phyloP scores from a whole-genome alignment of 164 flowering plant species.

The Aristolochia fimbriata region DNA sequence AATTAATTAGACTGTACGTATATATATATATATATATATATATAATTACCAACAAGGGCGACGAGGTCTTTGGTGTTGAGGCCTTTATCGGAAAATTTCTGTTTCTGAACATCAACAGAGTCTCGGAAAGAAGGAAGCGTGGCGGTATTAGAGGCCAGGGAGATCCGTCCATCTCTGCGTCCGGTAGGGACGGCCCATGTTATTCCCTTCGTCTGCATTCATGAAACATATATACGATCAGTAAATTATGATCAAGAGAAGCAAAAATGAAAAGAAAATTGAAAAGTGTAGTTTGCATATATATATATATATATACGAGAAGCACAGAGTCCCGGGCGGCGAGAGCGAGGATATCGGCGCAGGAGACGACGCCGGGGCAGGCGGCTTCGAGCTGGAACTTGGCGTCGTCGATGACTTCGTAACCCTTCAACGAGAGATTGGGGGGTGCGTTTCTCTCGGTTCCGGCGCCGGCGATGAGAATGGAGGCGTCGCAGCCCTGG shows the following conservation, averaged over 20 bases:
- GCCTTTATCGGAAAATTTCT: slow-evolving; percentile 32
- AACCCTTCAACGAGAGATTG: slow-evolving; percentile 33
- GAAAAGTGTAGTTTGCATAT: too few relatives aligned
- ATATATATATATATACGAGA: too few relatives aligned
- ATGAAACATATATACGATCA: too few relatives aligned
- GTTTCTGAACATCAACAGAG: slow-evolving; percentile 29
- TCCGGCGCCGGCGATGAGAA: slow-evolving; percentile 32
- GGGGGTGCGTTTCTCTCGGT: slow-evolving; percentile 42
- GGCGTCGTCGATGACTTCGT: slow-evolving; percentile 49
- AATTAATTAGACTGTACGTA: too few relatives aligned
- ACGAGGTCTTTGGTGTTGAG: slow-evolving; percentile 50
- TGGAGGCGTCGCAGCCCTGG: slow-evolving; percentile 58
- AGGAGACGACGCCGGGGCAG: slow-evolving; percentile 67
- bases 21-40: too few relatives aligned
- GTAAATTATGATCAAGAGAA: too few relatives aligned
- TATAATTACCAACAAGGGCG: slow-evolving; percentile 54
- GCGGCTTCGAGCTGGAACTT: slow-evolving; percentile 40
- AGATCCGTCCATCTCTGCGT: slow-evolving; percentile 44
- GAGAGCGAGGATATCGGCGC: slow-evolving; percentile 61
- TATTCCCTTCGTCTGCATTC: slow-evolving; percentile 37
- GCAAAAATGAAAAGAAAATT: too few relatives aligned
- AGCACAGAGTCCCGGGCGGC: slow-evolving; percentile 59
- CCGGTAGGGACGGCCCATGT: slow-evolving; percentile 51
- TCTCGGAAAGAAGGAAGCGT: slow-evolving; percentile 34
- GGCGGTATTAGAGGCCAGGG: slow-evolving; percentile 33